Evolutionary conservation across 352 stramenopile species (phyloP), one percentile per base, ranked within the genome.

Genomic region (Phytophthora cajani): DNA sequence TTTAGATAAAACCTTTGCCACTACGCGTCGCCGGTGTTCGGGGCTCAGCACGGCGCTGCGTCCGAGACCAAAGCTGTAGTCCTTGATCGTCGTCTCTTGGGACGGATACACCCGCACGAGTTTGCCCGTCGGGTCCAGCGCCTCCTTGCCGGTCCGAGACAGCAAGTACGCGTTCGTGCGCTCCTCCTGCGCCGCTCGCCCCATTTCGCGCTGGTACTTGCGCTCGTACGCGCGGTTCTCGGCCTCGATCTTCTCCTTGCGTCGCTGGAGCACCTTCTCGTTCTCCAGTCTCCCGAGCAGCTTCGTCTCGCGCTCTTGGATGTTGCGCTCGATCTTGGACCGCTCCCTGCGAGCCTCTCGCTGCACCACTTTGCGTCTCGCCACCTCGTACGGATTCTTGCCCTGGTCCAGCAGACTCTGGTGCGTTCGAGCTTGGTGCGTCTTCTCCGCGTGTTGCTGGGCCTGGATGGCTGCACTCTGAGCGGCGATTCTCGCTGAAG

Each of bases 131-230:
- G 84, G 80, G 50, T 92, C 84, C 12, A 92, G 71, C 5, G 82
- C 75, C 62, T 92, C 83, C 36, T 81, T 82, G 0, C 82, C 84
- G 1, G 83, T 91, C 0, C 80, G 76, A 0, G 81, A 75, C 23
- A 91, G 23, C 21, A 94, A 53, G 64, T 90, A 94, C 17, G 75
- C 59, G 32, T 74, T 78, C 6, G 81, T 91, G 2, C 85, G 78
- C 58, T 75, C 79, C 21, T 94, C 87, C 5, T 74, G 67, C 0
- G 82, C 84, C 4, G 74, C 68, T 5, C 73, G 68, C 1, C 84
- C 84, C 83, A 94, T 90, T 74, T 92, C 85, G 3, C 79, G 73
- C 44, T 94, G 87, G 49, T 94, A 94, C 33, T 90, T 90, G 27
- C 74, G 74, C 60, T 90, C 82, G 16, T 84, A 92, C 23, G 66